Evolutionary conservation across 176 grass and related monocot genomes (phyloP).

Genomic region (Thinopyrum elongatum): DNA sequence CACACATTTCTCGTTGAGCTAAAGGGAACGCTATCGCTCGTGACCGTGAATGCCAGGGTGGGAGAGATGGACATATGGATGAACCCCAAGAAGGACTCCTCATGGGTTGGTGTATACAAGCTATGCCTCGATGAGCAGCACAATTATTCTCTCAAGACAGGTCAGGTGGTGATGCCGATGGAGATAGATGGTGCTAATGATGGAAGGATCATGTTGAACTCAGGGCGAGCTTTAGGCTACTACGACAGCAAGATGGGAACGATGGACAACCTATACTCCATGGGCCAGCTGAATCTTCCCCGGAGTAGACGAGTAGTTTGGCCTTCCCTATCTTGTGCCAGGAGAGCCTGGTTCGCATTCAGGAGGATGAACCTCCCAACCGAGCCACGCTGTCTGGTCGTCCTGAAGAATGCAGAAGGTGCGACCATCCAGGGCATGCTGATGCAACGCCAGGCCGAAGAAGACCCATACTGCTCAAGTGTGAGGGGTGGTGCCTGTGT

Average conservation of each 20-base stretch:
- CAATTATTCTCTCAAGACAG: not conserved
- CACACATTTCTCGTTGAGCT: not conserved
- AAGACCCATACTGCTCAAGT: not conserved
- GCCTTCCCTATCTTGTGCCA: not conserved
- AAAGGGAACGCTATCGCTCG: not conserved
- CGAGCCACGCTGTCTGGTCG: not conserved
- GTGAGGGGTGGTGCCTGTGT: not conserved
- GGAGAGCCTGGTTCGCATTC: constrained; percentile 10
- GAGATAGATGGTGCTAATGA: not conserved
- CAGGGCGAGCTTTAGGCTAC: not conserved
- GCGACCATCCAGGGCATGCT: not conserved
- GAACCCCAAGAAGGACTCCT: not conserved
- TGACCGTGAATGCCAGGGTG: not conserved
- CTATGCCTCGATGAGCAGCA: not conserved
- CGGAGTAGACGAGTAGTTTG: not conserved
- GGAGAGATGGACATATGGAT: not conserved
- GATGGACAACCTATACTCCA: not conserved
- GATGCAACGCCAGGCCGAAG: not conserved
- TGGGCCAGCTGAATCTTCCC: not conserved
- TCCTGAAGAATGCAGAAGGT: not conserved
- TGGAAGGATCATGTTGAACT: not conserved
- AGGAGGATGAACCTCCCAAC: not conserved
- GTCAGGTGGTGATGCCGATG: not conserved
- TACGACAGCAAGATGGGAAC: not conserved
- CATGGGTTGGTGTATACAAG: not conserved